Evolutionary conservation across 805 yeast genomes (phyloP).

Genomic region (Hanseniaspora lachancei): DNA sequence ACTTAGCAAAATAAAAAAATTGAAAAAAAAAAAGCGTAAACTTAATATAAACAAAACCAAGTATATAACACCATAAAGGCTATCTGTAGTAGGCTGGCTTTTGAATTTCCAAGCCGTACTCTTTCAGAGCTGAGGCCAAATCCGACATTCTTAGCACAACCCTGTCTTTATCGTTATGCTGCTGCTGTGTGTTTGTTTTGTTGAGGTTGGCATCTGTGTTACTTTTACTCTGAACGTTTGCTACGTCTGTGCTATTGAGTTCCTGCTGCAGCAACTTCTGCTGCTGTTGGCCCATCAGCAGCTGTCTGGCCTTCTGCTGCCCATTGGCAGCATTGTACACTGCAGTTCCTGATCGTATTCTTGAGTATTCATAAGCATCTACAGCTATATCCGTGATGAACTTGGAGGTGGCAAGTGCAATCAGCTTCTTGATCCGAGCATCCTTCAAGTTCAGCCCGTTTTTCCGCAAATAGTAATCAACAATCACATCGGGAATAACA

Average conservation of each 20-base stretch:
- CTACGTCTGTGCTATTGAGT: slow-evolving; percentile 15
- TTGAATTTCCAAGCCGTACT: slow-evolving; percentile 78
- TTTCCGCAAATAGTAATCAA: slow-evolving; percentile 77
- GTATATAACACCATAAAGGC: not conserved
- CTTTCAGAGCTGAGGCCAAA: slow-evolving; percentile 79
- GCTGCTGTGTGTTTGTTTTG: slow-evolving; percentile 27
- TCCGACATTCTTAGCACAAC: slow-evolving; percentile 88
- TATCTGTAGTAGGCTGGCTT: slow-evolving; percentile 90
- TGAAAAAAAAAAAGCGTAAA: not conserved
- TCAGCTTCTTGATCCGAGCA: slow-evolving; percentile 59
- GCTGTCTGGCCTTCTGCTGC: slow-evolving; percentile 68
- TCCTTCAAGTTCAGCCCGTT: slow-evolving; percentile 78
- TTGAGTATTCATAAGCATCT: slow-evolving; percentile 89
- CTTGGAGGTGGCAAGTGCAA: slow-evolving; percentile 93
- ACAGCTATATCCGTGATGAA: slow-evolving; percentile 88
- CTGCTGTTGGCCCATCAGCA: slow-evolving; percentile 52
- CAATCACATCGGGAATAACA: slow-evolving; percentile 89
- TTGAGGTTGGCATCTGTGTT: slow-evolving; percentile 15
- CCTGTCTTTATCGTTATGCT: slow-evolving; percentile 43
- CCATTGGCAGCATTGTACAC: slow-evolving; percentile 80
- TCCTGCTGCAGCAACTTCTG: slow-evolving; percentile 29
- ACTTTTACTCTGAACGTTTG: not conserved
- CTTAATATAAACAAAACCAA: not conserved
- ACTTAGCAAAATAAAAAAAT: too few relatives aligned
- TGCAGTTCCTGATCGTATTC: slow-evolving; percentile 78